A percentile compares a stretch with the other conserved stretches of the same genome.
These are phyloP conservation scores for Moelleriella libera DNA, from an alignment of 2,329 filamentous ascomycete genomes.

Conservation along the genomic window DNA sequence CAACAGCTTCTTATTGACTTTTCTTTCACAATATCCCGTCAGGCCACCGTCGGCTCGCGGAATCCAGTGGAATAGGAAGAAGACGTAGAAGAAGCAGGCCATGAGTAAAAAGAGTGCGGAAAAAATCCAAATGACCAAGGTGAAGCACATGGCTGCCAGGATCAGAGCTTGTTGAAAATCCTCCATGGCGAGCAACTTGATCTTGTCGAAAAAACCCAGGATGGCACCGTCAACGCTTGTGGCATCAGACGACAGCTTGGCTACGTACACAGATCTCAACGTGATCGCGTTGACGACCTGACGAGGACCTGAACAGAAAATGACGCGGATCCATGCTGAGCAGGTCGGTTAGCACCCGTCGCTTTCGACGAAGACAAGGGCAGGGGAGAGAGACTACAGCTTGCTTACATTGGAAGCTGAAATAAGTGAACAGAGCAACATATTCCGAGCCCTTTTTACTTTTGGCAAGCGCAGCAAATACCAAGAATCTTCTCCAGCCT, in stretches of 20 bases:
- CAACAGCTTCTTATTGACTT: slow-evolving; percentile 75
- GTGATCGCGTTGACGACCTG: slow-evolving; percentile 86
- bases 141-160: slow-evolving; percentile 84
- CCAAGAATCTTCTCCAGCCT: slow-evolving; percentile 82
- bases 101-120: slow-evolving; percentile 62
- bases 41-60: slow-evolving; percentile 68
- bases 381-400: not conserved
- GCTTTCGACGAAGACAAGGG: not conserved
- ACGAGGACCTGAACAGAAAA: slow-evolving; percentile 84
- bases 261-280: slow-evolving; percentile 67
- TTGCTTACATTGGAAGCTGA: slow-evolving; percentile 49
- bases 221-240: slow-evolving; percentile 46
- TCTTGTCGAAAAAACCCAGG: slow-evolving; percentile 69
- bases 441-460: slow-evolving; percentile 86
- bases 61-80: slow-evolving; percentile 89
- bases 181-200: slow-evolving; percentile 55
- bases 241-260: slow-evolving; percentile 47
- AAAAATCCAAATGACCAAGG: slow-evolving; percentile 77
- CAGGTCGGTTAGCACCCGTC: not conserved
- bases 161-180: slow-evolving; percentile 72
- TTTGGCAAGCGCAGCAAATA: slow-evolving; percentile 82
- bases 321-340: slow-evolving; percentile 70
- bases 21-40: slow-evolving; percentile 75
- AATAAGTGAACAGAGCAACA: slow-evolving; percentile 81
- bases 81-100: slow-evolving; percentile 65